phyloP scores from a whole-genome alignment of 257 asterid genomes.

The Scutellaria barbata region DNA sequence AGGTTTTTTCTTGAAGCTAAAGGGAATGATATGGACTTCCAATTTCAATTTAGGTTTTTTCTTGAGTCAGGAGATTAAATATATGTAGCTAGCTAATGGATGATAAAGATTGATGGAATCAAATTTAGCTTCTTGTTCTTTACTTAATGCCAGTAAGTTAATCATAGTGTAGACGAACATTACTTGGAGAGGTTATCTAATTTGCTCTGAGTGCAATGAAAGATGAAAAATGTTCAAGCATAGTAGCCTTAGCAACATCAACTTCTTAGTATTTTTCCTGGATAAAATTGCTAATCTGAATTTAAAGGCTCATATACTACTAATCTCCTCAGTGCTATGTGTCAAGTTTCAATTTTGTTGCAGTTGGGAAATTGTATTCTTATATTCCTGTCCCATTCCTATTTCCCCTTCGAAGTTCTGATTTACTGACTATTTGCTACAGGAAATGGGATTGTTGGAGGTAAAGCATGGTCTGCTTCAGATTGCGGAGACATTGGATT shows the following conservation, averaged over 20 bases:
- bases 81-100: conserved; percentile 26
- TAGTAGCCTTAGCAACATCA: conserved; percentile 16
- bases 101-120: conserved; percentile 2
- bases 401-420: conserved; percentile 5
- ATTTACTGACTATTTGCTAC: conserved; percentile 37
- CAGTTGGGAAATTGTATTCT: conserved; percentile 19
- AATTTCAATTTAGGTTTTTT: conserved; percentile 7
- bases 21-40: conserved; percentile 56
- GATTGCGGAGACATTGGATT: conserved; percentile 95
- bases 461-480: conserved; percentile 97
- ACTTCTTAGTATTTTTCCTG: background rate
- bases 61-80: conserved; percentile 18
- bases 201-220: conserved; percentile 6
- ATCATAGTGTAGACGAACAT: background rate
- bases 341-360: conserved; percentile 17
- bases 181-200: background rate
- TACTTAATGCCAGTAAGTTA: conserved; percentile 16
- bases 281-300: conserved; percentile 17
- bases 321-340: background rate
- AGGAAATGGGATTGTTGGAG: conserved; percentile 98
- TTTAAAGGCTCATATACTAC: conserved; percentile 22
- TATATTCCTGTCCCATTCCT: conserved; percentile 5
- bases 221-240: conserved; percentile 5
- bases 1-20: conserved; percentile 10
- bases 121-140: conserved; percentile 11